Evolutionary conservation across 345 rosid species (phyloP).

Genomic region (Sonneratia caseolaris): DNA sequence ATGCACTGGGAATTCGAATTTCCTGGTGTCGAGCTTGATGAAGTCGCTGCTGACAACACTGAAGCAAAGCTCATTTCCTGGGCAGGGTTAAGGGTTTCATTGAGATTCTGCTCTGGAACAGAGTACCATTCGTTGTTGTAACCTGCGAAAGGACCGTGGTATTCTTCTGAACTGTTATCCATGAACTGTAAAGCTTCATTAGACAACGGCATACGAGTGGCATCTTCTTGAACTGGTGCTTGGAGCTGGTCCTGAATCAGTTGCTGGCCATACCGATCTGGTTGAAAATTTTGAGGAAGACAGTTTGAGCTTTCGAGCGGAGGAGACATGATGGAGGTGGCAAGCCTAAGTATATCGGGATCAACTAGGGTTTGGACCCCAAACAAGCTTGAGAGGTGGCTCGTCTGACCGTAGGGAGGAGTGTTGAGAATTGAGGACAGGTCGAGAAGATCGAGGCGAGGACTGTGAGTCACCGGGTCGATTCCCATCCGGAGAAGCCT

Average conservation of each 20-base stretch:
- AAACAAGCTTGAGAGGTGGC: conserved; percentile 38
- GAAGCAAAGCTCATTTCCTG: conserved; percentile 12
- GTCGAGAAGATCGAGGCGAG: conserved; percentile 68
- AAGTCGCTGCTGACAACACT: conserved; percentile 22
- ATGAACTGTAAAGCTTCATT: background rate
- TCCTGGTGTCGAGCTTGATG: conserved; percentile 53
- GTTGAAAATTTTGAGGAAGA: conserved; percentile 9
- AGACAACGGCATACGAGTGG: background rate
- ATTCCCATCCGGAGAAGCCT: conserved; percentile 75
- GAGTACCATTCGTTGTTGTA: conserved; percentile 17
- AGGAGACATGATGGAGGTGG: conserved; percentile 33
- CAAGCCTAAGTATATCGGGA: conserved; percentile 40
- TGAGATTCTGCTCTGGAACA: conserved; percentile 8
- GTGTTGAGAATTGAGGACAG: conserved; percentile 52
- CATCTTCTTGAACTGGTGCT: conserved; percentile 6
- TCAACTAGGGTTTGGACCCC: conserved; percentile 30
- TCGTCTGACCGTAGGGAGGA: conserved; percentile 33
- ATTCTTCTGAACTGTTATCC: background rate
- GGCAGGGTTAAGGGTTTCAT: background rate
- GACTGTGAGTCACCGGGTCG: conserved; percentile 78
- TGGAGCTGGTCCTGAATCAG: conserved; percentile 4
- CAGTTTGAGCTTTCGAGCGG: conserved; percentile 8
- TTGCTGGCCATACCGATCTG: background rate
- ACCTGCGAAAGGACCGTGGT: background rate
- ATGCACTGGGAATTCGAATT: conserved; percentile 51